Evolutionary conservation across 2,329 filamentous ascomycete genomes (phyloP).

Genomic region (Aureobasidium sp.): DNA sequence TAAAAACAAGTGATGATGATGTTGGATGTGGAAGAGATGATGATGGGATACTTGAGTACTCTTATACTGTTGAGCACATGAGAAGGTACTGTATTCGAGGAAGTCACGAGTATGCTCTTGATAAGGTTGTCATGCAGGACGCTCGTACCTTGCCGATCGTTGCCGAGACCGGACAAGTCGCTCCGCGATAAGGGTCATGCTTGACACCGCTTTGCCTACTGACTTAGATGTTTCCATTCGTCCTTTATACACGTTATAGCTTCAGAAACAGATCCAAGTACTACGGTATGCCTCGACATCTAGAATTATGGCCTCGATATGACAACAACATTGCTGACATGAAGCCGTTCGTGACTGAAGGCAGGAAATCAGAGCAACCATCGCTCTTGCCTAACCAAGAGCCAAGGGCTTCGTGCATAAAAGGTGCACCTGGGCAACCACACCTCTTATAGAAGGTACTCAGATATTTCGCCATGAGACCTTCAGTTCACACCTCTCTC

Average conservation of each 20-base stretch:
- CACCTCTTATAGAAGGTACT: not conserved
- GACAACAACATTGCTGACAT: not conserved
- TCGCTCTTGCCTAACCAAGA: not conserved
- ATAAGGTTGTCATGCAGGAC: constrained; percentile 9
- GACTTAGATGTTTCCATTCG: not conserved
- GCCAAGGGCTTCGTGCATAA: not conserved
- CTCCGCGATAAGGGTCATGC: not conserved
- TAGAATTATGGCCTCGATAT: too few relatives aligned
- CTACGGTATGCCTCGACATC: too few relatives aligned
- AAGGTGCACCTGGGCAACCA: not conserved
- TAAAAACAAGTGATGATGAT: not conserved
- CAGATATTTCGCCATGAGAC: not conserved
- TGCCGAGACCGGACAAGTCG: not conserved
- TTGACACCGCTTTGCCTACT: not conserved
- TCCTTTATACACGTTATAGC: not conserved
- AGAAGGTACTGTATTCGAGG: not conserved
- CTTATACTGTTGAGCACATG: not conserved
- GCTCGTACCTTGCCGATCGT: constrained; percentile 3
- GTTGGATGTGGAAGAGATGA: not conserved
- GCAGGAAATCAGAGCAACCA: not conserved
- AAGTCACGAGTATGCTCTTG: not conserved
- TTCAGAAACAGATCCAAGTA: too few relatives aligned
- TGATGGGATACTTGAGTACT: not conserved
- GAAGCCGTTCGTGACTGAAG: not conserved
- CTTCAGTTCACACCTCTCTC: not conserved